A percentile compares a stretch with the other conserved stretches of the same genome.
Conservation (phyloP, 2,329 filamentous ascomycete species). For the Colletotrichum graminicola region DNA sequence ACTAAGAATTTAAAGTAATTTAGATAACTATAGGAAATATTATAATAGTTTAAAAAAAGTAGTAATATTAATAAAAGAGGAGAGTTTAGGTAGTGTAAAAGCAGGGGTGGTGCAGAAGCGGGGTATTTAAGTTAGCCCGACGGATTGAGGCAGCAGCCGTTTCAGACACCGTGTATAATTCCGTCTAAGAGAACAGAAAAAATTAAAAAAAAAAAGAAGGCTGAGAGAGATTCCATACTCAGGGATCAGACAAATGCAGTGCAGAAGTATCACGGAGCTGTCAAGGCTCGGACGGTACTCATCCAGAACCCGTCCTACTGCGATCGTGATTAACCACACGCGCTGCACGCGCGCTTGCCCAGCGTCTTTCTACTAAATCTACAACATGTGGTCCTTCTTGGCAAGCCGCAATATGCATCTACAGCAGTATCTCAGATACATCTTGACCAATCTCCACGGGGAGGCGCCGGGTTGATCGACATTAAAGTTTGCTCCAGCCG, state of each 20-base stretch:
- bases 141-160: slow-evolving; percentile 19
- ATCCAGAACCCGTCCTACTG: neutral
- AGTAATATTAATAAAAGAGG: too few relatives aligned
- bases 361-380: neutral
- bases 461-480: slow-evolving; percentile 1
- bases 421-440: too few relatives aligned
- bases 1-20: too few relatives aligned
- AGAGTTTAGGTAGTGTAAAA: too few relatives aligned
- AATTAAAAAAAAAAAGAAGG: neutral
- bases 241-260: slow-evolving; percentile 1
- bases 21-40: too few relatives aligned
- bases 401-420: neutral
- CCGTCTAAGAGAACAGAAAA: slow-evolving; percentile 5
- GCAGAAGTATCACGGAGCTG: neutral
- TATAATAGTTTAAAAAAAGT: too few relatives aligned
- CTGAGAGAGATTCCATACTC: neutral
- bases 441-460: neutral
- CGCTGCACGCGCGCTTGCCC: neutral
- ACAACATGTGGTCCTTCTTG: slow-evolving; percentile 23
- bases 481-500: slow-evolving; percentile 14
- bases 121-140: neutral
- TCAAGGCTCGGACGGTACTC: too few relatives aligned
- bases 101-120: too few relatives aligned
- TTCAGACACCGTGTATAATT: neutral
- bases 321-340: neutral